phyloP scores from a whole-genome alignment of 441 rosid species.

The Corymbia citriodora region DNA sequence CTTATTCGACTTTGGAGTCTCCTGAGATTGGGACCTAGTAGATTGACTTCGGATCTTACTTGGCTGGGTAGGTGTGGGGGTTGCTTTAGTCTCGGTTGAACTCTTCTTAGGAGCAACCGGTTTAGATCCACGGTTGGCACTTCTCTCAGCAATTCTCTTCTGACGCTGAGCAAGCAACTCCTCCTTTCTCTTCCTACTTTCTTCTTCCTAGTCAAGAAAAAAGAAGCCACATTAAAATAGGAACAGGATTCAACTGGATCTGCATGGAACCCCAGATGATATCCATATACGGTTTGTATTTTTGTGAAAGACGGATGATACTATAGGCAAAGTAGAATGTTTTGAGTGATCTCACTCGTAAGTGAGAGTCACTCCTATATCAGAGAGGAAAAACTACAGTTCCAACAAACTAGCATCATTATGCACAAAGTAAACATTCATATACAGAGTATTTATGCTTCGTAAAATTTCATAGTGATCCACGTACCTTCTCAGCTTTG shows the following conservation, averaged over 20 bases:
- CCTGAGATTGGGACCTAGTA: conserved; percentile 21
- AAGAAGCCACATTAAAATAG: not conserved
- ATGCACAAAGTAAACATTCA: not conserved
- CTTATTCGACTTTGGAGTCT: conserved; percentile 31
- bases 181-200: conserved; percentile 70
- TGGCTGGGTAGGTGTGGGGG: conserved; percentile 20
- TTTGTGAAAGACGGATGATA: not conserved
- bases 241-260: not conserved
- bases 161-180: conserved; percentile 69
- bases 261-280: not conserved
- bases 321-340: not conserved
- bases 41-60: conserved; percentile 29
- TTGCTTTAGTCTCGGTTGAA: conserved; percentile 19
- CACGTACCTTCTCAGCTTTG: conserved; percentile 61
- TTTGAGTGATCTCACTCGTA: not conserved
- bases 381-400: not conserved
- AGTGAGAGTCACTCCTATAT: not conserved
- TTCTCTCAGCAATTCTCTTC: conserved; percentile 90
- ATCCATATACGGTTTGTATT: not conserved
- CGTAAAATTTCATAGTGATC: not conserved
- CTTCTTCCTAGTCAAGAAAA: conserved; percentile 62
- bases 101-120: conserved; percentile 31
- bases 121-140: conserved; percentile 31
- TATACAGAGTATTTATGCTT: not conserved
- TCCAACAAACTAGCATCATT: not conserved